Base-by-base conservation (phyloP, 2,329 filamentous ascomycete genomes). In the Beauveria sp. region DNA sequence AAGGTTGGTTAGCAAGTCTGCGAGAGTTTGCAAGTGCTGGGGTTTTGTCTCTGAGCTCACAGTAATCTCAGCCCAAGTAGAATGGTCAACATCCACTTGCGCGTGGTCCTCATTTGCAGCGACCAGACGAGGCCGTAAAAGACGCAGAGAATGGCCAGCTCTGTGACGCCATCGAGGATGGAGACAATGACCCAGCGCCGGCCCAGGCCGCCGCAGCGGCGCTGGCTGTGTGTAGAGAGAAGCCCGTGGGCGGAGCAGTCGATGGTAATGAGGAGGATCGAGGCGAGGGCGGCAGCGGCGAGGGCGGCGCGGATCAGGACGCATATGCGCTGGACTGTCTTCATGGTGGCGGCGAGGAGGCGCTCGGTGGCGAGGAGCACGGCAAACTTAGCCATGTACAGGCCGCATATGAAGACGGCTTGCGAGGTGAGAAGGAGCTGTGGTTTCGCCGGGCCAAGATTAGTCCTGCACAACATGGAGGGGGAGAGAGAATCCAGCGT, bases 381-480 rank as follows among this genome's bases (percentile, higher is more conserved):
- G n/a, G 66, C 65, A 45, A 65, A 66, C 38, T 67, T 67, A 10
- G 66, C 56, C 6, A 66, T 61, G 22, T 55, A 49, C 5, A 67
- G 43, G 30, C 58, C 58, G 22, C 63, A 49, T 18, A 66, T 38
- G 9, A 60, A 62, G 18, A 65, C 18, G 14, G 60, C 12, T 18
- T 66, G 55, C 8, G 64, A 56, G 3, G 64, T 60, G n/a, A 65
- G 51, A 20, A 63, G 56, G 3, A 54, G 47, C 61, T 62, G 9
- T 18, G 16, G 30, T 22, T 40, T 12, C 22, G 28, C 10, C 26
- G 26, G 4, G 18, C 14, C 16, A 40, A 16, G 40, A 22, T 54
- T 42, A 54, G 49, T n/a, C 22, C 43, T 59, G 24, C 20, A 47
- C 22, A 18, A 20, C 2, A n/a, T 12, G 30, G 8, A 20, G 26